Conservation (phyloP, 2,329 filamentous ascomycete genomes). For the Tolypocladium paradoxum region DNA sequence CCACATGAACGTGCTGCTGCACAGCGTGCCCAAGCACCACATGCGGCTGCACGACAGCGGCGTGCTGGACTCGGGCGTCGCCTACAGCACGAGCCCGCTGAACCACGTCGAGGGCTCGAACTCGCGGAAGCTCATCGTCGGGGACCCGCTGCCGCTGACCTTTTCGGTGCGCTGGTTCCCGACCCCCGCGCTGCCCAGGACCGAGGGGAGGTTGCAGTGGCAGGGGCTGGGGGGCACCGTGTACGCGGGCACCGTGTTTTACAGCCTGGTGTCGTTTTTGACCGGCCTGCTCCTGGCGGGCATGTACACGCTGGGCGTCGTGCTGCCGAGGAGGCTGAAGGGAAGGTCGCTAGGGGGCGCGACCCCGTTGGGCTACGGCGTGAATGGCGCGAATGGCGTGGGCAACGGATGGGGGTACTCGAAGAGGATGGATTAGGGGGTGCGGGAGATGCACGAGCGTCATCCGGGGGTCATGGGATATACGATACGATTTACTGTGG, state of each 20-base stretch:
- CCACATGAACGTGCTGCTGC: conserved; percentile 80
- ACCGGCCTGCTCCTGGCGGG: conserved; percentile 43
- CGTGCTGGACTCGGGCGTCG: conserved; percentile 76
- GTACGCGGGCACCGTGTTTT: conserved; percentile 53
- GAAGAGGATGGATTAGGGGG: conserved; percentile 28
- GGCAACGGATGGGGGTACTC: conserved; percentile 52
- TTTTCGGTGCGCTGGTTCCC: conserved; percentile 86
- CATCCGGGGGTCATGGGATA: not conserved
- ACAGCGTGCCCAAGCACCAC: conserved; percentile 54
- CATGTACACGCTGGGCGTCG: conserved; percentile 50
- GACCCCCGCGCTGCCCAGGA: conserved; percentile 57
- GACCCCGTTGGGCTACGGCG: conserved; percentile 46
- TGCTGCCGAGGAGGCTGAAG: conserved; percentile 43
- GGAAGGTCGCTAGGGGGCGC: conserved; percentile 43
- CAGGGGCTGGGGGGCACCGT: conserved; percentile 53
- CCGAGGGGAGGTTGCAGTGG: conserved; percentile 56
- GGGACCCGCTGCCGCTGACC: conserved; percentile 67
- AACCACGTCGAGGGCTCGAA: conserved; percentile 44
- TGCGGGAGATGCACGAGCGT: too few species aligned
- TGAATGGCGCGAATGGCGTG: conserved; percentile 37
- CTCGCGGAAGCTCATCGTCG: conserved; percentile 66
- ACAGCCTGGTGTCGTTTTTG: conserved; percentile 47
- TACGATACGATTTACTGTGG: not conserved
- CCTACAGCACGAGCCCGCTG: conserved; percentile 71
- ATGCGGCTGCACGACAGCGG: conserved; percentile 56